Percentiles rank a stretch among this genome's conserved stretches.
phyloP scores from a whole-genome alignment of 306 rosid genomes.

The Canavalia ensiformis region DNA sequence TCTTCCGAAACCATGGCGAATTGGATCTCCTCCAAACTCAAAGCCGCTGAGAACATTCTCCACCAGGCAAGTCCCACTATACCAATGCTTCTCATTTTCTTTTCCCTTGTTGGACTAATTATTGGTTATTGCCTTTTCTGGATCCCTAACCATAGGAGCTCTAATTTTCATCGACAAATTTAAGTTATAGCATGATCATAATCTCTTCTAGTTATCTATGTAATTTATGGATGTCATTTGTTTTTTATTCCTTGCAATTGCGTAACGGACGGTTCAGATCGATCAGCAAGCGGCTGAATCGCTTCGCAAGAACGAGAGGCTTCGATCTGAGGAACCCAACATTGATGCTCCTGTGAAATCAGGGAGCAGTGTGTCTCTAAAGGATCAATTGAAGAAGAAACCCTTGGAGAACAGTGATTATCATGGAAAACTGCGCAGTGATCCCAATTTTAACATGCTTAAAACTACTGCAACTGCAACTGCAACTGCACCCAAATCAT shows the following conservation, averaged over 20 bases:
- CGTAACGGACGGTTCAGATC: slow-evolving; percentile 69
- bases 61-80: slow-evolving; percentile 68
- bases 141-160: slow-evolving; percentile 14
- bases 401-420: slow-evolving; percentile 57
- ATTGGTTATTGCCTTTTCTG: neutral
- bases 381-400: slow-evolving; percentile 88
- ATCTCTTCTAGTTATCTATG: neutral
- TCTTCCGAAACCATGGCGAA: slow-evolving; percentile 69
- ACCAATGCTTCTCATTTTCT: neutral
- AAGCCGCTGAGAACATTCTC: slow-evolving; percentile 92
- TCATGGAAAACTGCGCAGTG: slow-evolving; percentile 67
- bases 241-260: neutral
- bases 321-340: slow-evolving; percentile 57
- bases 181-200: neutral
- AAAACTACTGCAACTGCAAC: slow-evolving; percentile 53
- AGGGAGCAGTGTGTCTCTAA: slow-evolving; percentile 68
- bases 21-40: slow-evolving; percentile 99
- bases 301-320: slow-evolving; percentile 78
- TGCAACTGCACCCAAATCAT: slow-evolving; percentile 55
- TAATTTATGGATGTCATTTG: neutral
- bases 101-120: neutral
- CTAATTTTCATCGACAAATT: slow-evolving; percentile 7
- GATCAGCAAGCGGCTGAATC: slow-evolving; percentile 99
- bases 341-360: slow-evolving; percentile 60
- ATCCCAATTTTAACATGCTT: slow-evolving; percentile 55